These are phyloP conservation scores for Scopulariopsis brevicaulis DNA, from an alignment of 2,329 filamentous ascomycete species.

Conservation along the genomic window DNA sequence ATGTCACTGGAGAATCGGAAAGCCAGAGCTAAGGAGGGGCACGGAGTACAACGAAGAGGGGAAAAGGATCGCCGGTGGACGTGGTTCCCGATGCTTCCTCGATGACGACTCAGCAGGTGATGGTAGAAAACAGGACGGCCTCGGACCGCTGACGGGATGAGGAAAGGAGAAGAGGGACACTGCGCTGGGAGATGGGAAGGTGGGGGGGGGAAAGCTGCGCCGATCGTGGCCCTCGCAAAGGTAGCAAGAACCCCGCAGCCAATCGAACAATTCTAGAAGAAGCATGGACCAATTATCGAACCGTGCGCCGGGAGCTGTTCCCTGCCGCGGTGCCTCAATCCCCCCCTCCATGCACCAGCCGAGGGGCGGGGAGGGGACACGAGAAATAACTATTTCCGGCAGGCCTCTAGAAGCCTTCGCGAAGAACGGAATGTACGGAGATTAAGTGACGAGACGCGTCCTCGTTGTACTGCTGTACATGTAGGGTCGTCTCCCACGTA, in stretches of 20 bases:
- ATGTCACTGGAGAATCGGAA: neutral
- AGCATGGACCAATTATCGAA: slow-evolving; percentile 1
- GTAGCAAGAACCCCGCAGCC: slow-evolving; percentile 4
- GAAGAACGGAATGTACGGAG: neutral
- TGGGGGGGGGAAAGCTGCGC: neutral
- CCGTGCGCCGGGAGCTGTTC: slow-evolving; percentile 1
- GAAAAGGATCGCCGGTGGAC: neutral
- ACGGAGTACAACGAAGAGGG: neutral
- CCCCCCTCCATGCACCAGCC: neutral
- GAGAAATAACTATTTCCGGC: neutral
- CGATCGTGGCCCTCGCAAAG: slow-evolving; percentile 2
- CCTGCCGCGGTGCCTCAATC: neutral
- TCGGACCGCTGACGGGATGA: neutral
- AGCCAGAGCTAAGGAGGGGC: neutral
- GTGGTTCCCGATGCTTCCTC: neutral
- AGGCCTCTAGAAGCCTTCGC: neutral
- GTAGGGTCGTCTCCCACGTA: neutral
- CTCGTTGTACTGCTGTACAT: neutral
- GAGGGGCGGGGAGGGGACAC: neutral
- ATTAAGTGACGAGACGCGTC: neutral
- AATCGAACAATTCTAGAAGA: slow-evolving; percentile 7
- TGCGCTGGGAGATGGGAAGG: neutral
- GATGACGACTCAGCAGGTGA: neutral
- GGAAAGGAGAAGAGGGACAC: neutral
- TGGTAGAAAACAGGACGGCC: neutral